phyloP scores from a whole-genome alignment of 1,284 basidiomycete genomes.

The Austroboletus novae-zelandiae region DNA sequence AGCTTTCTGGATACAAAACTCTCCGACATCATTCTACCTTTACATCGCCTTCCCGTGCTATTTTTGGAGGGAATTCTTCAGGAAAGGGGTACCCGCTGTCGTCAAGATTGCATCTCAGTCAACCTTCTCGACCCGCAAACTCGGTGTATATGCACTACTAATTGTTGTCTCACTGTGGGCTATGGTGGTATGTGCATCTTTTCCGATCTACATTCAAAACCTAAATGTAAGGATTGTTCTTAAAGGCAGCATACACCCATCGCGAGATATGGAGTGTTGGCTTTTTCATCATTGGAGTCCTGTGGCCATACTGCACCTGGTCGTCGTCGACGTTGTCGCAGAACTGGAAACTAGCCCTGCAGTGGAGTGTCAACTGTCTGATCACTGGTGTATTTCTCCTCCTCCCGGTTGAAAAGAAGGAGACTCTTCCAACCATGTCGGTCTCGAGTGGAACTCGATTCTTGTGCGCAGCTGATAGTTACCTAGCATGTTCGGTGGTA shows the following conservation, averaged over 20 bases:
- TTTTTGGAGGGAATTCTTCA: constrained; percentile 63
- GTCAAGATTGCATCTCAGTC: constrained; percentile 19
- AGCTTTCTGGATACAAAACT: constrained; percentile 61
- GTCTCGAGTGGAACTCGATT: constrained; percentile 20
- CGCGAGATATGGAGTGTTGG: constrained; percentile 73
- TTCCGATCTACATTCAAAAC: background rate
- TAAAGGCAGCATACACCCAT: constrained; percentile 65
- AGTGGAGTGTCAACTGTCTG: constrained; percentile 58
- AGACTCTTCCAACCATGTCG: constrained; percentile 62
- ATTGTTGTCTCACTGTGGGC: constrained; percentile 51
- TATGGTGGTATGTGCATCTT: constrained; percentile 63
- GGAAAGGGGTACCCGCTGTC: constrained; percentile 31
- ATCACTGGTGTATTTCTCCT: constrained; percentile 68
- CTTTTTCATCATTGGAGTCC: constrained; percentile 59
- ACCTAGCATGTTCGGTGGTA: constrained; percentile 31
- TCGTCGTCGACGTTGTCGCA: constrained; percentile 30
- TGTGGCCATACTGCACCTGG: constrained; percentile 66
- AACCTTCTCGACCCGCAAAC: constrained; percentile 21
- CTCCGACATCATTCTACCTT: constrained; percentile 74
- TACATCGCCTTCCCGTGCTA: constrained; percentile 76
- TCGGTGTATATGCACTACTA: constrained; percentile 29
- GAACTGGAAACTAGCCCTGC: constrained; percentile 31
- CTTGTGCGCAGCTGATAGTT: constrained; percentile 11
- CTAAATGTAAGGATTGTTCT: background rate
- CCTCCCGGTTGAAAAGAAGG: constrained; percentile 71